Evolutionary conservation across 2,329 filamentous ascomycete species (phyloP).

Genomic region (Thermomyces lanuginosus): DNA sequence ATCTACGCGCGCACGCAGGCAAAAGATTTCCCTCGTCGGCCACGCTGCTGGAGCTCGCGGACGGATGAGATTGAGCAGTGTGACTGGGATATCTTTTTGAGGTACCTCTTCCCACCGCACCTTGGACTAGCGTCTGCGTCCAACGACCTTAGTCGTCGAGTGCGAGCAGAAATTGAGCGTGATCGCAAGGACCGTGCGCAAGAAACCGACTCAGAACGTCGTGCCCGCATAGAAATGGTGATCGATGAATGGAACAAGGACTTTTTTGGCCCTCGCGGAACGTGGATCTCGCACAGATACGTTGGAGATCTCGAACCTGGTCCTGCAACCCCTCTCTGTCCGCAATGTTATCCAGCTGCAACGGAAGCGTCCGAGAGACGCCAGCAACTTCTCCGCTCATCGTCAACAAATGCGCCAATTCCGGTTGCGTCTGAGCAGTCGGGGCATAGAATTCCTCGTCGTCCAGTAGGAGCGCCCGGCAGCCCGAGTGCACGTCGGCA

Average conservation of each 20-base stretch:
- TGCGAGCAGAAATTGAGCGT: conserved; percentile 25
- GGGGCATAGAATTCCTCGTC: conserved; percentile 5
- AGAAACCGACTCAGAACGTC: conserved; percentile 26
- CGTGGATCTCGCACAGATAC: conserved; percentile 20
- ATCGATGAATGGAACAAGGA: conserved; percentile 28
- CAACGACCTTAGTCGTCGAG: conserved; percentile 19
- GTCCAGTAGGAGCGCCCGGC: too few species aligned
- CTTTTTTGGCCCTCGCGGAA: conserved; percentile 25
- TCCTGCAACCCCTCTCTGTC: conserved; percentile 23
- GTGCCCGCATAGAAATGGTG: conserved; percentile 21
- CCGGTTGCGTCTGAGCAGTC: conserved; percentile 5
- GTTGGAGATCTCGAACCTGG: conserved; percentile 17
- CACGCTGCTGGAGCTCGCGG: conserved; percentile 24
- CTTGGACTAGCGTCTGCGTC: conserved; percentile 22
- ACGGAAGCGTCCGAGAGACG: conserved; percentile 14
- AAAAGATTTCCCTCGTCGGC: conserved; percentile 26
- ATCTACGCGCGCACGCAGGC: conserved; percentile 26
- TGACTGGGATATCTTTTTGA: conserved; percentile 30
- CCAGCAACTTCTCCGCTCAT: conserved; percentile 6
- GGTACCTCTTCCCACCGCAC: conserved; percentile 26
- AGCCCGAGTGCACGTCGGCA: too few species aligned
- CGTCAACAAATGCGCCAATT: conserved; percentile 5
- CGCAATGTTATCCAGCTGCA: conserved; percentile 24
- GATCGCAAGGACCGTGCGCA: conserved; percentile 28
- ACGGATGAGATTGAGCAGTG: conserved; percentile 21